Conservation (phyloP, 2,329 filamentous ascomycete genomes). For the Clonostachys byssicola region DNA sequence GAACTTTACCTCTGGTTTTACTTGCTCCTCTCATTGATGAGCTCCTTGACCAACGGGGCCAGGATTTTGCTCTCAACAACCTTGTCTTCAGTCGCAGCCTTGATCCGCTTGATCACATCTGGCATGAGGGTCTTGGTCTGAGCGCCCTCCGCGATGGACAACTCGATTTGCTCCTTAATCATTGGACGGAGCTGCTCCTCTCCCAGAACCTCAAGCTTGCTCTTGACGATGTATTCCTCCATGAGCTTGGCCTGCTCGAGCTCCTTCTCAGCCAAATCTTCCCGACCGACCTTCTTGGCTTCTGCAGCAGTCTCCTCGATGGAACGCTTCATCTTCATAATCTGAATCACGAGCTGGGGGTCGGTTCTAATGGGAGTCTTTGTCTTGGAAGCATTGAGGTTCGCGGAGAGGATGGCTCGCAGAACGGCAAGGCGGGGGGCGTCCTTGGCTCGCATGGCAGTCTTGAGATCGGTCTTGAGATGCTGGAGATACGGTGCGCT, state of each 20-base stretch:
- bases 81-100: slow-evolving; percentile 55
- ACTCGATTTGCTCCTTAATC: slow-evolving; percentile 47
- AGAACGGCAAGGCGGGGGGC: slow-evolving; percentile 62
- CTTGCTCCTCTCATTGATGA: not conserved
- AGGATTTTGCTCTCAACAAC: slow-evolving; percentile 60
- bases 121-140: slow-evolving; percentile 46
- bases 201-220: slow-evolving; percentile 53
- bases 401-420: slow-evolving; percentile 62
- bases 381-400: slow-evolving; percentile 74
- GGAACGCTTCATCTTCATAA: slow-evolving; percentile 59
- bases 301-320: slow-evolving; percentile 57
- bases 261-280: slow-evolving; percentile 70
- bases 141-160: slow-evolving; percentile 39
- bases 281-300: slow-evolving; percentile 58
- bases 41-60: slow-evolving; percentile 43
- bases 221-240: slow-evolving; percentile 58
- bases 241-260: slow-evolving; percentile 60
- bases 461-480: slow-evolving; percentile 58
- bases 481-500: slow-evolving; percentile 15
- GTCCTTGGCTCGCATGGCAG: slow-evolving; percentile 63
- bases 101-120: slow-evolving; percentile 58
- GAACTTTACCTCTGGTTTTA: not conserved
- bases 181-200: slow-evolving; percentile 53
- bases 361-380: slow-evolving; percentile 65
- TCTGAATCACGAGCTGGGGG: slow-evolving; percentile 61